phyloP scores from a whole-genome alignment of 441 rosid species.

The Biscutella laevigata region DNA sequence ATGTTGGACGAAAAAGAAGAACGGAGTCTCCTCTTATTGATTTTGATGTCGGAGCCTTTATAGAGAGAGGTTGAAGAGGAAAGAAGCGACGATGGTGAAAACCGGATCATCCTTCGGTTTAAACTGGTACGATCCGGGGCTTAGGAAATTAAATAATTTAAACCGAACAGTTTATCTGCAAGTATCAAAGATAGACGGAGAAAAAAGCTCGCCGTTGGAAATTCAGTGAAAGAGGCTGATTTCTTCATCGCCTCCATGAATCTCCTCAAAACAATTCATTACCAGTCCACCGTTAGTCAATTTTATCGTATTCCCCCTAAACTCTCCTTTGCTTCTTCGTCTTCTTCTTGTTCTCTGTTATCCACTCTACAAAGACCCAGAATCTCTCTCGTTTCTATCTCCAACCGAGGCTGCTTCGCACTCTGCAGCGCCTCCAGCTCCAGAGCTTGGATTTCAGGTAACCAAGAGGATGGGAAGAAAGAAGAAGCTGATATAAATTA shows the following conservation, averaged over 20 bases:
- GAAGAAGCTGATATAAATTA: constrained; percentile 17
- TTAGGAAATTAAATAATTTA: too few relatives aligned
- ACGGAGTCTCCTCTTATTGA: constrained; percentile 1
- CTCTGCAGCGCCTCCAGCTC: constrained; percentile 27
- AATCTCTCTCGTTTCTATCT: constrained; percentile 22
- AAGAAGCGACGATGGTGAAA: constrained; percentile 5
- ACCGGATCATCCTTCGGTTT: constrained; percentile 16
- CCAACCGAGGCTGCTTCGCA: constrained; percentile 25
- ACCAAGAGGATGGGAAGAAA: constrained; percentile 26
- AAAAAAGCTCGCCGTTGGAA: constrained; percentile 1
- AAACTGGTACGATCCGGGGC: background rate
- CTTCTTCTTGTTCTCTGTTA: background rate
- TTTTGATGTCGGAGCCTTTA: constrained; percentile 11
- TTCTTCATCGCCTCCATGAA: constrained; percentile 29
- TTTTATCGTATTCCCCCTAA: constrained; percentile 18
- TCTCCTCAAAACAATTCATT: constrained; percentile 34
- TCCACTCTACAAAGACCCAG: constrained; percentile 3
- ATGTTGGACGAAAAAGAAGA: constrained; percentile 10
- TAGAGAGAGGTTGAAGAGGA: constrained; percentile 16
- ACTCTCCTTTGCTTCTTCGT: constrained; percentile 5
- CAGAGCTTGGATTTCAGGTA: constrained; percentile 21
- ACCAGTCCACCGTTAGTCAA: constrained; percentile 21
- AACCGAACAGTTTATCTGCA: background rate
- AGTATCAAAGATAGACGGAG: background rate
- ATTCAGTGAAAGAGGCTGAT: background rate